phyloP scores from a whole-genome alignment of 805 yeast species.

The Blastobotrys chiropterorum region DNA sequence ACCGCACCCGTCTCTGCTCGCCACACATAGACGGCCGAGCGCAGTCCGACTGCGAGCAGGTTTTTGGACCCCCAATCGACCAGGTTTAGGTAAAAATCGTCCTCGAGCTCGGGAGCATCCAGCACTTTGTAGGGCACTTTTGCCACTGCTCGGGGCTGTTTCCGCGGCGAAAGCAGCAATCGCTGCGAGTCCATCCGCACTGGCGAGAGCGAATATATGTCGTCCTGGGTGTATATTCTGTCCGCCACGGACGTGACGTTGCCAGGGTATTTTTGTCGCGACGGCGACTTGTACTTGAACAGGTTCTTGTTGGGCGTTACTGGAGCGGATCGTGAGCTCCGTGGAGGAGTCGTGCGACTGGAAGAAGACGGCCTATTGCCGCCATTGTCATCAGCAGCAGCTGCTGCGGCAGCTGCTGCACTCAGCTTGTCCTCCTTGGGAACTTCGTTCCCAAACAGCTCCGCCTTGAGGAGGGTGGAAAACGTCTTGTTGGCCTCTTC shows the following conservation, averaged over 20 bases:
- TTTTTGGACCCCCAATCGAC: constrained; percentile 96
- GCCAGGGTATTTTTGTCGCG: background rate
- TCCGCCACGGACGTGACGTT: constrained; percentile 2
- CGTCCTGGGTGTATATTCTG: constrained; percentile 45
- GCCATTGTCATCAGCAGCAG: constrained; percentile 1
- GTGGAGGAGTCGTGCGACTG: constrained; percentile 17
- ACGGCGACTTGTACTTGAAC: constrained; percentile 22
- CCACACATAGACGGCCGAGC: constrained; percentile 84
- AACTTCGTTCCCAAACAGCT: constrained; percentile 82
- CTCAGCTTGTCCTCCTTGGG: constrained; percentile 36
- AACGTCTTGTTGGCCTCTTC: constrained; percentile 85
- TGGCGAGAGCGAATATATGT: constrained; percentile 74
- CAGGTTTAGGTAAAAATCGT: constrained; percentile 85
- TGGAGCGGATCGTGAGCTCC: constrained; percentile 20
- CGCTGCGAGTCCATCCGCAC: constrained; percentile 84
- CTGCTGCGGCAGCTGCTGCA: constrained; percentile 5
- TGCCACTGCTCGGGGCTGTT: constrained; percentile 67
- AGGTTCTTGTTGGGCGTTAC: constrained; percentile 45
- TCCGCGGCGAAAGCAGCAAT: constrained; percentile 73
- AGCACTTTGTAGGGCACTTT: constrained; percentile 87
- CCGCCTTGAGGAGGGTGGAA: constrained; percentile 79
- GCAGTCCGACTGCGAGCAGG: constrained; percentile 82
- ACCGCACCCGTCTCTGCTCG: constrained; percentile 83
- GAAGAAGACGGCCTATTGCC: too few relatives aligned
- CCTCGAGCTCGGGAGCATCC: constrained; percentile 93